Base-by-base conservation (phyloP, 2,329 filamentous ascomycete genomes). In the Trichophyton equinum region DNA sequence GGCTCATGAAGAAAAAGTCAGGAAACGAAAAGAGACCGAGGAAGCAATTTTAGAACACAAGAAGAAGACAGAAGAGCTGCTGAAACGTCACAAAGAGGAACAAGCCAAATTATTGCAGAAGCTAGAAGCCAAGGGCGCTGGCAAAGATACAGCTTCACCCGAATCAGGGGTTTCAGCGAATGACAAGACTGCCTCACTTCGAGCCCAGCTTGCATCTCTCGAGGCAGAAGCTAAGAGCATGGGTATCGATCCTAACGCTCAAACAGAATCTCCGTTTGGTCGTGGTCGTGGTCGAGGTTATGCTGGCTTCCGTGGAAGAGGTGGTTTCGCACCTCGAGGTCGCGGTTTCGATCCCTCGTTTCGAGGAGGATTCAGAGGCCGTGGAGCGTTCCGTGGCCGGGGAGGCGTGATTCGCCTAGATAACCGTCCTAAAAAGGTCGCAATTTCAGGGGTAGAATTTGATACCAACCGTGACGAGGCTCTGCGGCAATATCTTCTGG, bases 31-130 rank as follows among this genome's bases (percentile, higher is more conserved):
- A 65, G 81, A 82, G 65, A 77, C 77, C 1, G 77, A 78, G 63
- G 75, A 77, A 60, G 76, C 77, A 49, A 77, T 76, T 25, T 73
- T 77, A 53, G 79, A 80, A 15, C 72, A 85, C n/a, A 78, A 83
- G 60, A 75, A 75, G 61, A 79, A 82, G 67, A 75, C 73, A 56
- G 75, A 76, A 13, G 75, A 78, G 58, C 71, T 78, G 6, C 68
- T 83, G 42, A 78, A 78, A 64, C 79, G 77, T 44, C 81, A 82
- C 57, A 77, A 81, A n/a, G 77, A 79, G 57, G 81, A 85, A 67
- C 78, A 79, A 59, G 75, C 73, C 22, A 75, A 76, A 44, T 70
- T 84, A 2, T 68, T 79, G 55, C 75, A 76, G 55, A 75, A 77
- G 61, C 71, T 85, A 3, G 75, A 75, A 6, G 76, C 46, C n/a